Base-by-base conservation (phyloP, 1,139 yeast species). In the Geotrichum cucujoidarum region DNA sequence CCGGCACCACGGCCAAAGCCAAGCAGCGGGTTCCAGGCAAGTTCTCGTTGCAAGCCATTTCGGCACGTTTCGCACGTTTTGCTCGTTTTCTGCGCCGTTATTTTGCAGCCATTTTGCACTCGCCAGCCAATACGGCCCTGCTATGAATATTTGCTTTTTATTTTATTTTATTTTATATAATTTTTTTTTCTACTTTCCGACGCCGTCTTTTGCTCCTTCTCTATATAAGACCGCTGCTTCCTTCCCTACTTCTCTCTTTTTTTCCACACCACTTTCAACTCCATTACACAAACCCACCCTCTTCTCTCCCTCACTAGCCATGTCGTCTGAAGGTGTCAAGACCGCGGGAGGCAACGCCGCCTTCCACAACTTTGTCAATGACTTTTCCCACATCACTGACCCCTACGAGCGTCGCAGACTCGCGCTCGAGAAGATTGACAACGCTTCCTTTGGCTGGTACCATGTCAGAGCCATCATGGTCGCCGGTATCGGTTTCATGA, bases 401-500 rank as follows among this genome's bases (percentile, higher is more conserved):
- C 95, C 95, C 17, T 71, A 85, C 56, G 95, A 87, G 71, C 81
- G 95, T 74, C 81, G 94, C 73, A 78, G 95, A 72, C 73, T 87
- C 61, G 95, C 96, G 35, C 74, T 87, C 61, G 94, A 85, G 67
- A 87, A 85, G 64, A 86, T 88, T 59, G 96, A 88, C 67, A 81
- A 83, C 60, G 88, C 90, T 47, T 73, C 78, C 1, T 88, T 88
- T 60, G 89, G 95, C 49, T 84, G 94, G 95, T 83, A 88, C 64
- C 95, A 87, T 64, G 69, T 87, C 49, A 81, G 89, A 68, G 88
- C 92, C 74, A 85, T 88, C 63, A 62, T 80, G 69, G 89, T 88
- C 66, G 95, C 95, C 31, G 96, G 96, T 74, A 95, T 87, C 56
- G 96, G 96, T 66, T 88, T 88, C 78, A 69, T 88, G 71, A 87